These are phyloP conservation scores for Ophidiomyces ophidiicola DNA, from an alignment of 2,329 filamentous ascomycete species.

Conservation along the genomic window DNA sequence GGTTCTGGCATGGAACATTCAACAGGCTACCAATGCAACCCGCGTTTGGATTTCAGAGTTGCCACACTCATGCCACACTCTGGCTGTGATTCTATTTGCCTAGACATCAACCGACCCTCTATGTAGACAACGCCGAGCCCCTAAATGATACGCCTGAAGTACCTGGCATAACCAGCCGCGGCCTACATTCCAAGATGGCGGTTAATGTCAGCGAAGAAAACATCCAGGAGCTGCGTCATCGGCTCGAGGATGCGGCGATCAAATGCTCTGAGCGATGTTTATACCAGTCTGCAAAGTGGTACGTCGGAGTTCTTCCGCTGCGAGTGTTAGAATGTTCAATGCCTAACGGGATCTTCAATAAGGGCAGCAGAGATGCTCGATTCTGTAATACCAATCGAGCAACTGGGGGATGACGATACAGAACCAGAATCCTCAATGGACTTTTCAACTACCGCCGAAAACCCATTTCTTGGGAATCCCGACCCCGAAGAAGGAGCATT, in stretches of 20 bases:
- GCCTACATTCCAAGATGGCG: conserved; percentile 21
- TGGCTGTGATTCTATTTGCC: no score
- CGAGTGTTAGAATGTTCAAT: background rate
- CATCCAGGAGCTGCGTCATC: conserved; percentile 51
- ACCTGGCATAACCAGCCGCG: background rate
- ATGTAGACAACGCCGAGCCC: background rate
- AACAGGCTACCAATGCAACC: no score
- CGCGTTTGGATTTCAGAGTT: no score
- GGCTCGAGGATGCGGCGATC: conserved; percentile 72
- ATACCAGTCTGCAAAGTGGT: conserved; percentile 97
- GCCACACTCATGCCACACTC: no score
- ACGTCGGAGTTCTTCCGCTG: conserved; percentile 10
- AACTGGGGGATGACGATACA: conserved; percentile 43
- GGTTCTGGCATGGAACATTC: no score
- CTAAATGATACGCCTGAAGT: background rate
- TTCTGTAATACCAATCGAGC: conserved; percentile 51
- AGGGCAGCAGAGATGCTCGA: conserved; percentile 93
- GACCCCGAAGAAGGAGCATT: conserved; percentile 63
- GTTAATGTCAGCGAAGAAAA: conserved; percentile 27
- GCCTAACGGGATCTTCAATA: conserved; percentile 11
- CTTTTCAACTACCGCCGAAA: conserved; percentile 39
- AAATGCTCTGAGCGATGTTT: conserved; percentile 91
- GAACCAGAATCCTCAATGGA: conserved; percentile 50
- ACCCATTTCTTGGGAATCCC: conserved; percentile 41
- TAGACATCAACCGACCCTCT: no score